Evolutionary conservation across 2,329 filamentous ascomycete species (phyloP), one percentile per base, ranked within the genome.

Genomic region (Lojkania enalia): DNA sequence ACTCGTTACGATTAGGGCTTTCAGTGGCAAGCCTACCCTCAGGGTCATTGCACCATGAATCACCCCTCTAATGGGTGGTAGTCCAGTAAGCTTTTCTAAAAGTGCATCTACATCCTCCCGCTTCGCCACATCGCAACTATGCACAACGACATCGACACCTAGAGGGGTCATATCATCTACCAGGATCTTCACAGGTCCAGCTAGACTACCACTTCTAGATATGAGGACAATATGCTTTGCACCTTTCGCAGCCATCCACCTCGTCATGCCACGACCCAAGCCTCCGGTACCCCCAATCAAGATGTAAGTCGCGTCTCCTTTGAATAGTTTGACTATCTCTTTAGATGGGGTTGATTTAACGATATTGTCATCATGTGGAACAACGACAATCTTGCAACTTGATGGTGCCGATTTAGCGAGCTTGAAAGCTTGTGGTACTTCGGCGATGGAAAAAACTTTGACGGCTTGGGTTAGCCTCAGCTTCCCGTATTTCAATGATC

Each of bases 281-380:
- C 55, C 57, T 7, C 58, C 57, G 1, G 49, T 49, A 14, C 55
- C 57, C 9, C 57, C 57, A 20, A 52, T 46, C 6, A 61, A 37
- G n/a, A 61, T 32, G 31, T 60, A 61, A 2, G 43, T 48, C 4
- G 51, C 51, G 14, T 61, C 44, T 3, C 21, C 33, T 20, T 36
- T 20, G 19, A 20, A 29, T 2, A 15, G 12, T 2, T 36, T 37
- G 31, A 20, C 6, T 15, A 16, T 11, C 18, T 36, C 19, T 30
- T 42, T 38, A 3, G 51, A 49, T 5, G 19, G 52, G 44, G 14
- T 39, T 35, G 2, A 35, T 31, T 6, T 51, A 27, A 1, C 23
- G 1, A 57, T 41, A 36, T 60, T 46, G 5, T 45, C 44, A 9
- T 9, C 7, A 25, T 7, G 16, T 32, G 51, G 4, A 39, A 38